These are phyloP conservation scores for Ciborinia camelliae DNA, from an alignment of 2,329 filamentous ascomycete genomes.

Conservation along the genomic window DNA sequence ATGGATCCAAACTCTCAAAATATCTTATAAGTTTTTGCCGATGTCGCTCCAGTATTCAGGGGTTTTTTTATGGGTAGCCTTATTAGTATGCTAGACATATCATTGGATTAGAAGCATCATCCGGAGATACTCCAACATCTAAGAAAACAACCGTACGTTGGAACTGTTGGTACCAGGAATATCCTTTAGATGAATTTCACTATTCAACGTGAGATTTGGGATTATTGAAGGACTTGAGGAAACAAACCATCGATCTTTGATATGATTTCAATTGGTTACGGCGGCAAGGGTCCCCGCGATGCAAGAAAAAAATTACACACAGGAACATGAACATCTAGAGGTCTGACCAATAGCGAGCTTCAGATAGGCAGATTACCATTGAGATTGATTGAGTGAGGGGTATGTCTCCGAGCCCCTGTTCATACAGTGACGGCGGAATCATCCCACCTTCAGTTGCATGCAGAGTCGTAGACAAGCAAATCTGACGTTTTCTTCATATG, in stretches of 20 bases:
- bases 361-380: constrained; percentile 18
- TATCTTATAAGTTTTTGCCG: background rate
- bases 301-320: constrained; percentile 19
- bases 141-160: background rate
- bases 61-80: background rate
- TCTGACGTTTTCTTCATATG: background rate
- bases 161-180: no score
- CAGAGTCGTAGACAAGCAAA: constrained; percentile 1
- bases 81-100: background rate
- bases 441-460: constrained; percentile 13
- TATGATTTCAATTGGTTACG: background rate
- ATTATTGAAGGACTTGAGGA: background rate
- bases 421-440: background rate
- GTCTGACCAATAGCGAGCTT: constrained; percentile 11
- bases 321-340: constrained; percentile 11
- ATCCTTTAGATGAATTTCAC: background rate
- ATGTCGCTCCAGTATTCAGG: background rate
- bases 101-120: background rate
- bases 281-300: constrained; percentile 18
- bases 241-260: constrained; percentile 1
- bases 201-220: background rate
- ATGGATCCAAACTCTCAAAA: background rate
- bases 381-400: constrained; percentile 15
- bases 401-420: constrained; percentile 10
- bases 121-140: background rate